Base-by-base conservation (phyloP, 345 rosid genomes). In the Durio zibethinus region DNA sequence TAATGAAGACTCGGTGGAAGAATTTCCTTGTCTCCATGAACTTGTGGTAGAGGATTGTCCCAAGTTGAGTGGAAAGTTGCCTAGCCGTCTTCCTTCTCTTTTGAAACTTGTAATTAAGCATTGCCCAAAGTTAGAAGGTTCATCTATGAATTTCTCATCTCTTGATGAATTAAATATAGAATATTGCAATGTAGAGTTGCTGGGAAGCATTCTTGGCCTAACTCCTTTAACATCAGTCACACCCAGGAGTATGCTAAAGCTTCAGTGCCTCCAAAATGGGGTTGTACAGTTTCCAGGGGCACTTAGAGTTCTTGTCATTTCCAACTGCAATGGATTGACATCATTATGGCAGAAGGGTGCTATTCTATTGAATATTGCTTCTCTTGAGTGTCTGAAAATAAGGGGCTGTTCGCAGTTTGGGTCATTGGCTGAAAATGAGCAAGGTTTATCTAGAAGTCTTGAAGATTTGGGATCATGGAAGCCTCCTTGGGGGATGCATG, bases 1-100 rank as follows among this genome's bases (percentile, higher is more conserved):
- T 59, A 33, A 36, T 23, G 79, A 27, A 29, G 74, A 74, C 63
- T 61, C 5, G 3, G 75, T 36, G 52, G 53, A 1, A 33, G 82
- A 23, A 57, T 85, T 83, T 45, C 83, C 78, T 45, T n/a, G 50
- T 21, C 88, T 85, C 5, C 47, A 15, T 0, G 72, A 78, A 76
- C 84, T 85, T 18, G 0, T 14, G 29, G 45, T 85, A 31, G 61
- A 23, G 33, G 2, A 54, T 21, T 83, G 86, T 54, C 83, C 81
- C 23, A 76, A 76, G 20, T 59, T 83, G 66, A 45, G 0, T 11
- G 48, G 61, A 21, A 56, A 2, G 63, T 38, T 80, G 33, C 84
- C 88, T 20, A 14, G 25, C n/a, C 50, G 52, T 31, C 77, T 85
- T 54, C 77, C 59, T 57, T 70, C 79, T 11, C 69, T 76, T 1